These are phyloP conservation scores for Sindora glabra DNA, from an alignment of 306 rosid species.

Conservation along the genomic window DNA sequence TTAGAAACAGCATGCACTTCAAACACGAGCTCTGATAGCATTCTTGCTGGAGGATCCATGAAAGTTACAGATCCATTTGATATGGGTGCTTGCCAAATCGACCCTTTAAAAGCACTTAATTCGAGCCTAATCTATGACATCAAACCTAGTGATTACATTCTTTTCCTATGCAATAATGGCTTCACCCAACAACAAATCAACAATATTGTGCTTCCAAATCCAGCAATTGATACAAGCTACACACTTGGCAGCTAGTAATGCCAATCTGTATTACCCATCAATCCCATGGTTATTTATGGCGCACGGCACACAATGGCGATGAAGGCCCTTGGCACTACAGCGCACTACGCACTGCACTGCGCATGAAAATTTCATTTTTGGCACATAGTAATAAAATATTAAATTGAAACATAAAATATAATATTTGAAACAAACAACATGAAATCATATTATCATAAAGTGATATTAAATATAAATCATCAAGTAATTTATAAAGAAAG, in stretches of 20 bases:
- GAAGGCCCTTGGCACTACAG: too few relatives aligned
- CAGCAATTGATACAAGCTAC: slow-evolving; percentile 11
- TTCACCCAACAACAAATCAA: slow-evolving; percentile 26
- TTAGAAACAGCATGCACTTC: slow-evolving; percentile 21
- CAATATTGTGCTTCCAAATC: slow-evolving; percentile 3
- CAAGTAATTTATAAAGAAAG: too few relatives aligned
- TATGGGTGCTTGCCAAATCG: slow-evolving; percentile 38
- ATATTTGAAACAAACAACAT: too few relatives aligned
- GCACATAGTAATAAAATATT: too few relatives aligned
- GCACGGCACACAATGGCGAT: too few relatives aligned
- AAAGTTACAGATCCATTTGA: slow-evolving; percentile 40
- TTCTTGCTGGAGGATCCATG: slow-evolving; percentile 32
- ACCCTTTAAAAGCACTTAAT: slow-evolving; percentile 39
- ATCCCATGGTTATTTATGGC: too few relatives aligned
- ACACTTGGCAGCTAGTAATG: background rate
- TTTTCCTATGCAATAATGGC: slow-evolving; percentile 43
- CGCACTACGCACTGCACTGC: too few relatives aligned
- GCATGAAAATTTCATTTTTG: too few relatives aligned
- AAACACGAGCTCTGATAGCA: slow-evolving; percentile 26
- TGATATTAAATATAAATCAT: too few relatives aligned
- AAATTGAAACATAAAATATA: too few relatives aligned
- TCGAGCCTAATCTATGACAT: slow-evolving; percentile 46
- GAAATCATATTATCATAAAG: too few relatives aligned
- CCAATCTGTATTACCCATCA: slow-evolving; percentile 37
- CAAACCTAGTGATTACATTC: slow-evolving; percentile 29